Evolutionary conservation across 1,284 basidiomycete genomes (phyloP).

Genomic region (Ceratobasidium sp.): DNA sequence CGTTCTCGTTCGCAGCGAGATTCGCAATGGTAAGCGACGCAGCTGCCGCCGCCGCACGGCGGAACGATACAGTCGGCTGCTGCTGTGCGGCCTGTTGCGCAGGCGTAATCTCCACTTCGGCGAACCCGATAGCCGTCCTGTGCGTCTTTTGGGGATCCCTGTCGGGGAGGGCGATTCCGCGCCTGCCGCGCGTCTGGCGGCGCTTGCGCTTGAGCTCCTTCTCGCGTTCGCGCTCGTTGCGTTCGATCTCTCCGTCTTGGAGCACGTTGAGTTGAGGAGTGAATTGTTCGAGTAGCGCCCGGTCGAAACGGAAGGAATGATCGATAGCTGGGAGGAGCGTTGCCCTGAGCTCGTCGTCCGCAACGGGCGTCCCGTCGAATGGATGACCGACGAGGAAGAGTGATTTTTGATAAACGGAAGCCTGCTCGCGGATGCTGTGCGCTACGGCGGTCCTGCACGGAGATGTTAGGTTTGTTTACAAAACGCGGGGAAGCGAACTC

Average conservation of each 20-base stretch:
- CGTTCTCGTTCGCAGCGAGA: conserved; percentile 87
- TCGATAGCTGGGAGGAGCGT: conserved; percentile 88
- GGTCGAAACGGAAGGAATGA: conserved; percentile 67
- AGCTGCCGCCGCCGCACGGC: conserved; percentile 87
- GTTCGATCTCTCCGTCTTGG: conserved; percentile 88
- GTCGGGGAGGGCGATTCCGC: conserved; percentile 92
- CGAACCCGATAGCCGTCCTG: conserved; percentile 88
- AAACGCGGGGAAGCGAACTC: conserved; percentile 54
- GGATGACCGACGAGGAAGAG: conserved; percentile 92
- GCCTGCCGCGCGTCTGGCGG: conserved; percentile 87
- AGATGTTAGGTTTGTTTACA: conserved; percentile 46
- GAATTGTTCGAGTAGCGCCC: conserved; percentile 83
- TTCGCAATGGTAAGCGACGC: conserved; percentile 84
- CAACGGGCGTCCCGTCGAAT: conserved; percentile 80
- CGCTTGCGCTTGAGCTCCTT: conserved; percentile 90
- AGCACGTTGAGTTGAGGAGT: conserved; percentile 93
- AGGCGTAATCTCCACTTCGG: conserved; percentile 69
- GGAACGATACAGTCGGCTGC: conserved; percentile 71
- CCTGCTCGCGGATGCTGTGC: conserved; percentile 96
- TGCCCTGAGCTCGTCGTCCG: conserved; percentile 92
- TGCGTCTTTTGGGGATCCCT: conserved; percentile 93
- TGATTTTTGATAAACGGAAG: conserved; percentile 91
- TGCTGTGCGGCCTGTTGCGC: conserved; percentile 50
- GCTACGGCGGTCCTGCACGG: conserved; percentile 87
- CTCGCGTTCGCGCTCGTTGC: conserved; percentile 93